Base-by-base conservation (phyloP, 1,139 yeast species). In the Arxiozyma slooffiae region DNA sequence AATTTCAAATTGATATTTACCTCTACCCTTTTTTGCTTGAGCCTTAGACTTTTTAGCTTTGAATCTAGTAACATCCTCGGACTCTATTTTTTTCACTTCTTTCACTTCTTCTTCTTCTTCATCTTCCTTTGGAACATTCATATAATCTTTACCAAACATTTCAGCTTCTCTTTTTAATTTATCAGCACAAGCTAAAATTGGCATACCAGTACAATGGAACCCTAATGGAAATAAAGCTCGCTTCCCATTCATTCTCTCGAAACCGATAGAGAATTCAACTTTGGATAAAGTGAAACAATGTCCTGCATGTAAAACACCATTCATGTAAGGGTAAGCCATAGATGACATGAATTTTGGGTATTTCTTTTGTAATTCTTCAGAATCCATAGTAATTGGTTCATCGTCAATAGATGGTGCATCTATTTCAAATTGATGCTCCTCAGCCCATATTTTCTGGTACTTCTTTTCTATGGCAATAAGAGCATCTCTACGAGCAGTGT, bases 121-220 rank as follows among this genome's bases (percentile, higher is more conserved):
- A 17, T 50, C 81, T n/a, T 73, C 81, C 42, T 73, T 79, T 44
- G 78, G 75, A 47, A 81, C 82, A 46, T 75, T 81, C 21, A 80
- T 74, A 65, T 87, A 92, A 63, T 87, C 90, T 30, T 71, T 75
- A 47, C 99, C 98, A 68, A 92, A 92, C 67, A 80, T 71, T 71
- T 92, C 97, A 53, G 90, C 77, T 75, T 92, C 98, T 69, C 98
- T 81, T 65, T 81, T 80, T 63, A 94, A 79, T 71, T 92, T 92
- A 71, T 92, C 99, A 47, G 99, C 98, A 64, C 96, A 80, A 18
- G 98, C 92, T 73, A 81, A 85, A 68, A 92, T 94, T 52, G 99
- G 98, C 97, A 92, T 85, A 76, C 99, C 99, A 44, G 98, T 92
- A 78, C 98, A 94, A 71, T 92, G 99, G 82, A 92, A 92, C 50